Evolutionary conservation across 2,329 filamentous ascomycete genomes (phyloP).

Genomic region (Penicillium sp.): DNA sequence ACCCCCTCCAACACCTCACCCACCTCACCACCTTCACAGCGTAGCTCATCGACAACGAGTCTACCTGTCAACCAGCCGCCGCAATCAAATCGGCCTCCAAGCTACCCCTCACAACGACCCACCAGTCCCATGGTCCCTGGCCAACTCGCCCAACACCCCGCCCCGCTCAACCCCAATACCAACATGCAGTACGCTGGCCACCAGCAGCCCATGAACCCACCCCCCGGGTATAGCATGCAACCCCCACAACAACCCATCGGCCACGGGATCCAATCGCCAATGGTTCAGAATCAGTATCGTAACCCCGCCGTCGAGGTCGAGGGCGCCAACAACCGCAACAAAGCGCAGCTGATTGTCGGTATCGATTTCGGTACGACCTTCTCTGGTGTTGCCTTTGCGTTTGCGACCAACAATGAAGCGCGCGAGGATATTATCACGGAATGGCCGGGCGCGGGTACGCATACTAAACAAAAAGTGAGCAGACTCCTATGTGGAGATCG

Average conservation of each 20-base stretch:
- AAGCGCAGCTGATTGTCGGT: conserved; percentile 95
- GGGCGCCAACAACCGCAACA: conserved; percentile 82
- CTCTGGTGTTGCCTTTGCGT: conserved; percentile 91
- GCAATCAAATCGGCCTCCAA: conserved; percentile 59
- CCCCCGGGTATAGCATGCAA: conserved; percentile 50
- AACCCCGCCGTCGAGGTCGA: conserved; percentile 68
- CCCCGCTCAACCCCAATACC: conserved; percentile 58
- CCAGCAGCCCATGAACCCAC: conserved; percentile 41
- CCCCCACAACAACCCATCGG: conserved; percentile 27
- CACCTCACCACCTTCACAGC: conserved; percentile 41
- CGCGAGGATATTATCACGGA: conserved; percentile 99
- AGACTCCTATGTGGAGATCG: not conserved
- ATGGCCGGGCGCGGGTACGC: conserved; percentile 96
- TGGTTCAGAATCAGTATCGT: conserved; percentile 34
- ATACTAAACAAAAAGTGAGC: conserved; percentile 94
- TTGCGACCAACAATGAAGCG: conserved; percentile 93
- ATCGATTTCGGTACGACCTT: conserved; percentile 99
- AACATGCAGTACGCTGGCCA: conserved; percentile 47
- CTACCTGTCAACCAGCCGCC: conserved; percentile 47
- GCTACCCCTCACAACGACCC: conserved; percentile 58
- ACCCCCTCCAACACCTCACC: conserved; percentile 39
- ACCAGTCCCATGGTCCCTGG: conserved; percentile 55
- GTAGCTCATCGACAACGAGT: conserved; percentile 52
- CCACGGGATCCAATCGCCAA: conserved; percentile 30
- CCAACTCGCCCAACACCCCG: conserved; percentile 48